Evolutionary conservation across 441 rosid species (phyloP).

Genomic region (Biscutella laevigata): DNA sequence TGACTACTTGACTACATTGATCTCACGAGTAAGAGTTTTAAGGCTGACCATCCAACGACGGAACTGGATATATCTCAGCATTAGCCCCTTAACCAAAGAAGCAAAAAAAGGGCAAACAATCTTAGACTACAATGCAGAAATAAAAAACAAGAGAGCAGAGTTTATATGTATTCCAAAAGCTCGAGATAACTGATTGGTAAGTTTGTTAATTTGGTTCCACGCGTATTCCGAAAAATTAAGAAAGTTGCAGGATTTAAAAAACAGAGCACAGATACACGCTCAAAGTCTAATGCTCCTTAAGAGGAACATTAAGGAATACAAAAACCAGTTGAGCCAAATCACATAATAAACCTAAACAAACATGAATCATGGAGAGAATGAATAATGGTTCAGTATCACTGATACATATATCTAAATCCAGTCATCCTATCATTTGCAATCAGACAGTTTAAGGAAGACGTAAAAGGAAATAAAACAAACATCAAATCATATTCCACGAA

Average conservation of each 20-base stretch:
- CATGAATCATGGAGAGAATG: not conserved
- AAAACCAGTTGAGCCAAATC: not conserved
- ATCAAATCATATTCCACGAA: not conserved
- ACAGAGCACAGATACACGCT: not conserved
- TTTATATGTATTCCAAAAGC: not conserved
- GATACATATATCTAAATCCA: not conserved
- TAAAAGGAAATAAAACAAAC: not conserved
- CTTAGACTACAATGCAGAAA: constrained; percentile 16
- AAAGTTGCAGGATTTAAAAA: not conserved
- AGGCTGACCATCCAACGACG: constrained; percentile 18
- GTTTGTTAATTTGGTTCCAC: constrained; percentile 6
- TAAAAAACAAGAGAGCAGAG: not conserved
- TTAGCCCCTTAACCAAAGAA: constrained; percentile 23
- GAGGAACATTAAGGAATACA: not conserved
- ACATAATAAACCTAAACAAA: not conserved
- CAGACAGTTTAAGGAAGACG: not conserved
- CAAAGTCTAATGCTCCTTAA: not conserved
- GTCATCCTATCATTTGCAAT: constrained; percentile 1
- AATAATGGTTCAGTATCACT: not conserved
- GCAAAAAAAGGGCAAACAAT: constrained; percentile 15
- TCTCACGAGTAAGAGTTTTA: constrained; percentile 12
- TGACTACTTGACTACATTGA: constrained; percentile 17
- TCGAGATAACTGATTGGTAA: not conserved
- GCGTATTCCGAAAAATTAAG: not conserved
- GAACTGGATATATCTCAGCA: constrained; percentile 25